Conservation (phyloP, 441 rosid species). For the Pelargonium fulgidum region DNA sequence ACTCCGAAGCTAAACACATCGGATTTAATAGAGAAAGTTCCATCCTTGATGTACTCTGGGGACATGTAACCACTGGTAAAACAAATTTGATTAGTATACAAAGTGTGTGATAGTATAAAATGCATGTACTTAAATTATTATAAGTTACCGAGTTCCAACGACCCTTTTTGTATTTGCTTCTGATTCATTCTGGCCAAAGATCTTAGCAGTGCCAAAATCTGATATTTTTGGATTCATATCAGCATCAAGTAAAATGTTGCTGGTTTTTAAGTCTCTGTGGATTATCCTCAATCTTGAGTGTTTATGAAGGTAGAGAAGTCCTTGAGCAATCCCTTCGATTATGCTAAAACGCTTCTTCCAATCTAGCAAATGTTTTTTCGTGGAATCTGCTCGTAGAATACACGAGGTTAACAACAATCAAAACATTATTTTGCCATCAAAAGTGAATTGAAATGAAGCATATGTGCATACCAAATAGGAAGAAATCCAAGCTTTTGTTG, state of each 20-base stretch:
- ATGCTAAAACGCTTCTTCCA: too few relatives aligned
- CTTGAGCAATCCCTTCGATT: too few relatives aligned
- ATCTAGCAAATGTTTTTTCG: background rate
- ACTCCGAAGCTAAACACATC: slow-evolving; percentile 39
- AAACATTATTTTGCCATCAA: slow-evolving; percentile 22
- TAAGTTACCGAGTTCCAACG: slow-evolving; percentile 42
- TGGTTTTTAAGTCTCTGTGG: too few relatives aligned
- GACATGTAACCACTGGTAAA: background rate
- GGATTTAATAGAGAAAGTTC: slow-evolving; percentile 31
- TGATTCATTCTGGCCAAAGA: slow-evolving; percentile 25
- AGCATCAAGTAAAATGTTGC: slow-evolving; percentile 29
- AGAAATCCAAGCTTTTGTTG: slow-evolving; percentile 16
- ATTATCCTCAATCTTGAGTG: too few relatives aligned
- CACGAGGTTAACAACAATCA: background rate
- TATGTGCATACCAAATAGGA: background rate
- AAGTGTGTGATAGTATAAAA: too few relatives aligned
- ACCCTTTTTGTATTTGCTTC: slow-evolving; percentile 28
- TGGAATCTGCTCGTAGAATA: background rate
- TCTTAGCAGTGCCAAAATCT: slow-evolving; percentile 56
- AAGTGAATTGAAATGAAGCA: background rate
- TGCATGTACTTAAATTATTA: background rate
- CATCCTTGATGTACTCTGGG: slow-evolving; percentile 28
- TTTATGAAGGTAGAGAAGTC: too few relatives aligned
- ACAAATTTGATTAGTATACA: background rate
- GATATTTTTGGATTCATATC: slow-evolving; percentile 50